Evolutionary conservation across 2,329 filamentous ascomycete genomes (phyloP).

Genomic region (Aspergillus texensis): DNA sequence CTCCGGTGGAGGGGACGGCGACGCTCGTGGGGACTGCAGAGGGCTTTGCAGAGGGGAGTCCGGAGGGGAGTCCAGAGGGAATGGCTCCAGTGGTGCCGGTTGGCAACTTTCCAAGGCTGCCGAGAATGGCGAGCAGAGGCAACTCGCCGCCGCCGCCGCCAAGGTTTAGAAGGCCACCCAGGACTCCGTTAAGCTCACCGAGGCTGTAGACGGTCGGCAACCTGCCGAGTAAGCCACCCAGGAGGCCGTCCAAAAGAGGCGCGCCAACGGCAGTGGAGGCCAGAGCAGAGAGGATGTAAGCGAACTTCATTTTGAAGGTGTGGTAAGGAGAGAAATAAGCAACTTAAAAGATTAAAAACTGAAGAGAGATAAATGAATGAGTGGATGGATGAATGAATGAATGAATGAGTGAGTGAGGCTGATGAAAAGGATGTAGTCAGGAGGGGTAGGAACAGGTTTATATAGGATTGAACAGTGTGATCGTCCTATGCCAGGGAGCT

Average conservation of each 20-base stretch:
- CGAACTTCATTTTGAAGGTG: not conserved
- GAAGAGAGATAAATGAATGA: too few species aligned
- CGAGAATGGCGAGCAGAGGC: not conserved
- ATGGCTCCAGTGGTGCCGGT: not conserved
- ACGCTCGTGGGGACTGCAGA: not conserved
- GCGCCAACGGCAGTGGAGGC: not conserved
- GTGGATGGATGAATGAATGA: not conserved
- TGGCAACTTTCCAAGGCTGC: not conserved
- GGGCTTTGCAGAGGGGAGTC: too few species aligned
- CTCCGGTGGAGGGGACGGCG: not conserved
- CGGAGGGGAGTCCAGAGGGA: not conserved
- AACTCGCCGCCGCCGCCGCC: not conserved
- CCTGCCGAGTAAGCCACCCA: rapidly evolving
- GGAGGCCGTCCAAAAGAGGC: not conserved
- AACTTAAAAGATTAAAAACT: not conserved
- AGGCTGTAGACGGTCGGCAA: not conserved
- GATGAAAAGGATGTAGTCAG: not conserved
- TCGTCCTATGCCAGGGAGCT: not conserved
- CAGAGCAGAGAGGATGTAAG: not conserved
- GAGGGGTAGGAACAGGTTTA: not conserved
- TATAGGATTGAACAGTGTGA: not conserved
- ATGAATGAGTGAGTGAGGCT: not conserved
- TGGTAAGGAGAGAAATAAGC: not conserved
- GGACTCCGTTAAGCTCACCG: not conserved
- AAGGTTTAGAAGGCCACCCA: not conserved